phyloP scores from a whole-genome alignment of 2,329 filamentous ascomycete species.

The Aschersonia sp. region DNA sequence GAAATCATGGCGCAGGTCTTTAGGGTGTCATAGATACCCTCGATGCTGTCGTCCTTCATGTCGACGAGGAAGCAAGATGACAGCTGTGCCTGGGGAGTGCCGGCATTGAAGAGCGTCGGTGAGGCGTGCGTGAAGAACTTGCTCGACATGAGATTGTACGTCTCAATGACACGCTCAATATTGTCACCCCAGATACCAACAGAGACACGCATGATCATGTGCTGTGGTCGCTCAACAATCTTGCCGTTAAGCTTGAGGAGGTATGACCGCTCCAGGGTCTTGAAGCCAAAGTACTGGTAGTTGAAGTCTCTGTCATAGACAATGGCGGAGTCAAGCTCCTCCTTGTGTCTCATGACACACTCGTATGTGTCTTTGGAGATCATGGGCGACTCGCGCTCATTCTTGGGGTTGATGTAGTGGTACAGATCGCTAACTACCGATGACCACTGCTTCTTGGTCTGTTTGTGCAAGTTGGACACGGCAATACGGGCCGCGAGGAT shows the following conservation, averaged over 20 bases:
- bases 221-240: slow-evolving; percentile 92
- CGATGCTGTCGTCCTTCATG: slow-evolving; percentile 99
- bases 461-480: slow-evolving; percentile 98
- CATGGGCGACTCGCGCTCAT: slow-evolving; percentile 73
- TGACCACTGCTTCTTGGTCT: slow-evolving; percentile 99
- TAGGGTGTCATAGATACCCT: slow-evolving; percentile 96
- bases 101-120: slow-evolving; percentile 94
- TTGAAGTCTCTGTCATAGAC: slow-evolving; percentile 99
- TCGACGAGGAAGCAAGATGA: slow-evolving; percentile 98
- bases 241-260: slow-evolving; percentile 90
- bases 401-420: slow-evolving; percentile 93
- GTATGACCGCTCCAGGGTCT: slow-evolving; percentile 95
- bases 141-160: slow-evolving; percentile 97
- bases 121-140: slow-evolving; percentile 98
- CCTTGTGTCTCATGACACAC: slow-evolving; percentile 86
- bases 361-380: slow-evolving; percentile 86
- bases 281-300: slow-evolving; percentile 99
- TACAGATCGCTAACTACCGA: slow-evolving; percentile 85
- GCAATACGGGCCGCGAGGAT: slow-evolving; percentile 96
- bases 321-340: slow-evolving; percentile 96
- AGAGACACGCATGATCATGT: slow-evolving; percentile 99
- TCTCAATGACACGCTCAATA: slow-evolving; percentile 89
- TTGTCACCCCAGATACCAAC: slow-evolving; percentile 94
- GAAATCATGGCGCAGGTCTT: slow-evolving; percentile 99
- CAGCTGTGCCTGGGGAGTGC: slow-evolving; percentile 85